Conservation (phyloP, 2,329 filamentous ascomycete genomes). For the Microdochium bolleyi region DNA sequence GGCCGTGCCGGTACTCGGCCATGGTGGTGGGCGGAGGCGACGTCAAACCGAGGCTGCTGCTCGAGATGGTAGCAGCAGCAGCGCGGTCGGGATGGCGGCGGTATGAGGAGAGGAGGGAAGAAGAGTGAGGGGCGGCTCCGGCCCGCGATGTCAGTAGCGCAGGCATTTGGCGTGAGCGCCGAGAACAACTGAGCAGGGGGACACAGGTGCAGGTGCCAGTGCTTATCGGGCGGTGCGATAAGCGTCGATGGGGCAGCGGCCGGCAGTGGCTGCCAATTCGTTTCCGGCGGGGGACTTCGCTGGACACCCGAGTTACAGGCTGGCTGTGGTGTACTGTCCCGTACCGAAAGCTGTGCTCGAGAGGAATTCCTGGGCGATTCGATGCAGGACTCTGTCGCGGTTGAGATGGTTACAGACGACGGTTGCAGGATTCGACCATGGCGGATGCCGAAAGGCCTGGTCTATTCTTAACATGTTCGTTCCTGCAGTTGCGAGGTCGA, state of each 20-base stretch:
- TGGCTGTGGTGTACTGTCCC: too few relatives aligned
- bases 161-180: neutral
- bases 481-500: too few relatives aligned
- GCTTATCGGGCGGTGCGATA: neutral
- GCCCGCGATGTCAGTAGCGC: neutral
- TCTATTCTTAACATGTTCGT: too few relatives aligned
- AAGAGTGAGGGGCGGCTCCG: neutral
- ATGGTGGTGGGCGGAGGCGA: slow-evolving; percentile 17
- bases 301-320: too few relatives aligned
- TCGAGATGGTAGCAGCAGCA: neutral
- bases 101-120: neutral
- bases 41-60: neutral
- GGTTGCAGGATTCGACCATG: too few relatives aligned
- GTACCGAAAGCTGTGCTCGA: too few relatives aligned
- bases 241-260: neutral
- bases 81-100: neutral
- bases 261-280: neutral
- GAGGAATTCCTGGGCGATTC: too few relatives aligned
- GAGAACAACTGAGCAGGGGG: neutral
- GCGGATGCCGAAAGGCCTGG: too few relatives aligned
- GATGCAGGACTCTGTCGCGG: too few relatives aligned
- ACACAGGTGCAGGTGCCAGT: neutral
- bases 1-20: slow-evolving; percentile 48
- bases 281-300: too few relatives aligned
- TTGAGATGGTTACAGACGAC: too few relatives aligned